Percentiles rank a stretch among this genome's conserved stretches.
These are phyloP conservation scores for Teunomyces panamensis DNA, from an alignment of 805 yeast genomes.

Conservation along the genomic window DNA sequence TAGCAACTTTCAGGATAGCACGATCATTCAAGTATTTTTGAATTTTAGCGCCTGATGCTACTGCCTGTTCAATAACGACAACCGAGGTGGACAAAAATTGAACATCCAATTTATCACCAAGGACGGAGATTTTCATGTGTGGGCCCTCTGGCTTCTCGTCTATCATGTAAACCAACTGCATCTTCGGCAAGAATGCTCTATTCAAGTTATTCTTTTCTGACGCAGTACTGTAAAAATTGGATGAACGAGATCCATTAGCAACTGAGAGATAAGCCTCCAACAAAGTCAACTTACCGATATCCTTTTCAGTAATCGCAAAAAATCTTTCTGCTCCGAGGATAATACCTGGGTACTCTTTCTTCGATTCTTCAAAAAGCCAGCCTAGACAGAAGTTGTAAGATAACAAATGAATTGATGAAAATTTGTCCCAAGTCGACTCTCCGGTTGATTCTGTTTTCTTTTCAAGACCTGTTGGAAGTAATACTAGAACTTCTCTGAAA, in stretches of 20 bases:
- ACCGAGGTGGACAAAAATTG: constrained; percentile 57
- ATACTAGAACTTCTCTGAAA: constrained; percentile 2
- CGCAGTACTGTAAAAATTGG: constrained; percentile 45
- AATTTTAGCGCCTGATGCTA: constrained; percentile 45
- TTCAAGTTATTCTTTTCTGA: constrained; percentile 50
- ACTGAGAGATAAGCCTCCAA: constrained; percentile 68
- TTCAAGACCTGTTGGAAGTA: background rate
- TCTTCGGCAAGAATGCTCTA: constrained; percentile 65
- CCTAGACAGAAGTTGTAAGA: constrained; percentile 72
- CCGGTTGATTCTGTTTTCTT: background rate
- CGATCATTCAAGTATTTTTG: constrained; percentile 31
- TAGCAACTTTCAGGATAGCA: background rate
- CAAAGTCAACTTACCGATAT: constrained; percentile 64
- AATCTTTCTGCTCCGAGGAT: constrained; percentile 74
- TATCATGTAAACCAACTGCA: constrained; percentile 53
- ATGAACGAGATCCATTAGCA: constrained; percentile 58
- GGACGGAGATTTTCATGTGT: constrained; percentile 46
- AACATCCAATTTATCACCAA: constrained; percentile 71
- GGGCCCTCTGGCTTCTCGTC: constrained; percentile 25
- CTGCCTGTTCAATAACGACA: constrained; percentile 49
- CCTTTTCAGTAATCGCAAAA: constrained; percentile 60
- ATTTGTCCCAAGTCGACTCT: constrained; percentile 15
- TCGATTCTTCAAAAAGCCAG: constrained; percentile 60
- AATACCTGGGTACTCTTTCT: constrained; percentile 61
- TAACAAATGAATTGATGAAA: constrained; percentile 54